A percentile compares a stretch with the other conserved stretches of the same genome.
These are phyloP conservation scores for Luffa aegyptiaca DNA, from an alignment of 306 rosid genomes.

Conservation along the genomic window DNA sequence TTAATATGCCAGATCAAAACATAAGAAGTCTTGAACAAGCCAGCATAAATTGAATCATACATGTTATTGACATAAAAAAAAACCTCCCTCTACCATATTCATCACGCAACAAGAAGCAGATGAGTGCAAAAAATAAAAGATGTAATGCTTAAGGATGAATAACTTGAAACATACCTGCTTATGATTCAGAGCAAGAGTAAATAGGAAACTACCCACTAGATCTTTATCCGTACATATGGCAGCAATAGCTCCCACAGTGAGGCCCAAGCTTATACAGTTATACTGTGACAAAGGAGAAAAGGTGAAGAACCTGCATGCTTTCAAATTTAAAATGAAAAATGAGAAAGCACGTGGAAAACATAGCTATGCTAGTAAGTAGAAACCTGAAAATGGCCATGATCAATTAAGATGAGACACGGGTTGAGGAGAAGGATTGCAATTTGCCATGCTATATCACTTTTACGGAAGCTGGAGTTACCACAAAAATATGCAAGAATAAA, in stretches of 20 bases:
- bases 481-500: slow-evolving; percentile 41
- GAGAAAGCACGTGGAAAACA: neutral
- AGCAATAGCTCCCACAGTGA: slow-evolving; percentile 68
- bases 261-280: slow-evolving; percentile 87
- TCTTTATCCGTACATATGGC: slow-evolving; percentile 54
- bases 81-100: neutral
- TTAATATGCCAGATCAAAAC: neutral
- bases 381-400: slow-evolving; percentile 94
- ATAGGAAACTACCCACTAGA: slow-evolving; percentile 49
- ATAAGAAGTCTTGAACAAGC: neutral
- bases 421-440: slow-evolving; percentile 49
- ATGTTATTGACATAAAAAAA: neutral
- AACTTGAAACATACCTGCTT: slow-evolving; percentile 46
- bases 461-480: slow-evolving; percentile 24
- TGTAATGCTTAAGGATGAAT: neutral
- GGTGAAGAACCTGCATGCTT: neutral
- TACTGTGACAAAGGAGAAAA: slow-evolving; percentile 36
- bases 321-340: neutral
- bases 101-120: neutral
- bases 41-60: neutral
- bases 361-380: neutral
- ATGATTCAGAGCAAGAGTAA: slow-evolving; percentile 70
- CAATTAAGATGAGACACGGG: slow-evolving; percentile 70
- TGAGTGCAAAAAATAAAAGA: neutral
- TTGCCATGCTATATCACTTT: slow-evolving; percentile 60